Base-by-base conservation (phyloP, 208 protist genomes). In the Leptomonas pyrrhocoris region DNA sequence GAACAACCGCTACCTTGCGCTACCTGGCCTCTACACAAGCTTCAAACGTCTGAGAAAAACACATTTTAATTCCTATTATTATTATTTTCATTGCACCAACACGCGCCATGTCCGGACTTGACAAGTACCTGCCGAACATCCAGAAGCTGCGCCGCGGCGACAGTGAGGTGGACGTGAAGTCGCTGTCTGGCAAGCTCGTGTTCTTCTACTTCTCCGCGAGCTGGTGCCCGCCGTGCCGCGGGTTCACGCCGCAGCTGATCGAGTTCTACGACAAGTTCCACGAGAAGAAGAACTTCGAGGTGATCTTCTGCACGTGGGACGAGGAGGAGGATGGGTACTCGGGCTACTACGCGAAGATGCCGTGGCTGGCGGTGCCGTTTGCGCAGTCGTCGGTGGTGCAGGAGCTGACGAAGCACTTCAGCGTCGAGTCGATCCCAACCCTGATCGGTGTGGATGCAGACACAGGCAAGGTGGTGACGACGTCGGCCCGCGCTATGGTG, bases 161-260 rank as follows among this genome's bases (percentile, higher is more conserved):
- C 16, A 27, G 34, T 4, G 57, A 50, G 67, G 67, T 59, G 56
- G 57, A 56, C 0, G 23, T 58, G 56, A 65, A 23, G 56, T 73
- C 67, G 21, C 48, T 93, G 50, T 59, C 83, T 36, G 83, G 81
- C 9, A 91, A 95, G 77, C 75, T 71, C 2, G 80, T 93, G 1
- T 90, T 93, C 58, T 85, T 95, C 71, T 98, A 98, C 80, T 98
- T 97, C 78, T 91, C 84, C 28, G 94, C 94, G 31, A 94, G 92
- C 72, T 98, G 94, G 94, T 98, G 95, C 87, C 93, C 93, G 13
- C 92, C 95, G 38, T 98, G 95, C 89, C 86, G 93, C 59, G 82
- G 77, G 57, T 97, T 97, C 81, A 98, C 95, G 1, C 95, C 95
- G 27, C 68, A 82, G 62, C 88, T 98, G 15, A 59, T 73, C 23